Base-by-base conservation (phyloP, 2,329 filamentous ascomycete genomes). In the Aspergillus fijiensis region DNA sequence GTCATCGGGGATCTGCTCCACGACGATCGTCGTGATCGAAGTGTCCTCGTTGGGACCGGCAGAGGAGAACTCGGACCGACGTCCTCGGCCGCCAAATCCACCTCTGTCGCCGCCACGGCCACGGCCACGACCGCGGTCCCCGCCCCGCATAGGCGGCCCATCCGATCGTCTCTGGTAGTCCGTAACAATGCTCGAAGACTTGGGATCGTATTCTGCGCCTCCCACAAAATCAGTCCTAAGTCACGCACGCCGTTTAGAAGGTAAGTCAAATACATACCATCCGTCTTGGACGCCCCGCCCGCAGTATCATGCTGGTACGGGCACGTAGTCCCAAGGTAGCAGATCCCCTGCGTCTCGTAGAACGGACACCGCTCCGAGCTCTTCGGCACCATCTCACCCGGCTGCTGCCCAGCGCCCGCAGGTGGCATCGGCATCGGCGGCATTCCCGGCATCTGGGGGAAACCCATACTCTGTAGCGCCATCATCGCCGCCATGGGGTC, bases 1-100 rank as follows among this genome's bases (percentile, higher is more conserved):
- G 10, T 85, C 82, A 49, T 85, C 80, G 0, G 85, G 85, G 19
- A 87, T 87, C 61, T 85, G 82, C 67, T 87, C 84, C 7, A 87
- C 82, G 2, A 87, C 84, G 42, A 87, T 79, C 0, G 82, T 83
- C 0, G 81, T 85, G 39, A 81, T 80, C 0, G 79, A 79, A n/a
- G 74, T 77, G 65, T 86, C 82, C 42, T 80, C 73, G 55, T 79
- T 83, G 1, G 81, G 81, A 1, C 83, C 83, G 55, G 77, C 73
- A 21, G 78, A 74, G 3, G 85, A 85, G 69, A 85, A 84, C 3
- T 82, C 76, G 23, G 84, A 80, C 33, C 83, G 80, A 59, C 74
- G 72, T 63, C 78, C 69, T 63, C 74, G 72, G 54, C 72, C 72
- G 62, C 72, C 61, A 66, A 74, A 72, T 0, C 74, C 77, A 60